Evolutionary conservation across 495 filamentous ascomycete genomes (phyloP), one percentile per base, ranked within the genome.

Genomic region (Xylaria grammica): DNA sequence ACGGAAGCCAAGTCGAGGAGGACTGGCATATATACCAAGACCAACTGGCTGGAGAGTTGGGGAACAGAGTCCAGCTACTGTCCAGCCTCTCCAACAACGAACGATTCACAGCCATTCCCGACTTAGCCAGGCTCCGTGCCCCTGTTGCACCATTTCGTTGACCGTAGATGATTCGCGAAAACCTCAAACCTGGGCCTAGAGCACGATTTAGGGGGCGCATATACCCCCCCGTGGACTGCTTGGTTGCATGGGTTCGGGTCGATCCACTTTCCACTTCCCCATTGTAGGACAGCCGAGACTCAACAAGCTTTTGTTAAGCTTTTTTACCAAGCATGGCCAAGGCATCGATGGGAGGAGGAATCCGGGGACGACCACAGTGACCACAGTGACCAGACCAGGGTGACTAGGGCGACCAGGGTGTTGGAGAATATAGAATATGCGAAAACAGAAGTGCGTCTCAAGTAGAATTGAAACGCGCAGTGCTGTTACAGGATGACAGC

Each of bases 1-100:
- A 66, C 29, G 66, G 59, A 59, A 29, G 67, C 62, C 13, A 59
- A 17, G 29, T 48, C n/a, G 56, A 45, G 24, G 42, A 44, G 22
- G 56, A 32, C 10, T 45, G 40, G 19, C 19, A 59, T 46, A 46
- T 46, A 59, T 59, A 59, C 56, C 56, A 48, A 20, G 3, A 42
- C 42, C 56, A 45, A 26, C 26, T 13, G 10, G n/a, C 53, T 27
- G 22, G 32, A 29, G 19, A 42, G 36, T 32, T 27, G 51, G 53
- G 20, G 34, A n/a, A 30, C 10, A 13, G 36, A 42, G 34, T 15
- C 36, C 36, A 17, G 5, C 36, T 42, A 22, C 24, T 3, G 1
- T 17, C 34, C 34, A 11, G 4, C 32, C 5, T 4, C 32, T 36
- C 32, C 32, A 4, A 4, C 32, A 36, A 11, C 32, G 10, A 22